Evolutionary conservation across 371 early-diverging fungal genomes (phyloP).

Genomic region (Blastocladiella emersonii): DNA sequence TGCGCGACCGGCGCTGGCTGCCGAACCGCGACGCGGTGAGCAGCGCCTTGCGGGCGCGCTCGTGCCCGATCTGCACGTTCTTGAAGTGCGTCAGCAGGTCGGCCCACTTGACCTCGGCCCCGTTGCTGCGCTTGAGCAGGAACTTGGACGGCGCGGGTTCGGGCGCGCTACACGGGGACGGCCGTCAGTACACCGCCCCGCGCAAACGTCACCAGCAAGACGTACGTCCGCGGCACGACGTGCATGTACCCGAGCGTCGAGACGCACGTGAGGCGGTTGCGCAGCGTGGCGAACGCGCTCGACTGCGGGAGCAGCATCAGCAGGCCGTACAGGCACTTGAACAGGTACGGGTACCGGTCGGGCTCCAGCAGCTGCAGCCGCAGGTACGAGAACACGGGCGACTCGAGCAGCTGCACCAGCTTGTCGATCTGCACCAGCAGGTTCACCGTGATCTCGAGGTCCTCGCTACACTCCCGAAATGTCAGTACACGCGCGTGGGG

Average conservation of each 20-base stretch:
- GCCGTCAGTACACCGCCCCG: background rate
- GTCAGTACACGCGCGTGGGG: background rate
- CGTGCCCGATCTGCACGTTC: constrained; percentile 39
- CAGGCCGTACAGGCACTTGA: constrained; percentile 77
- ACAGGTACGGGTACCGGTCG: constrained; percentile 60
- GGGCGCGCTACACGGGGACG: background rate
- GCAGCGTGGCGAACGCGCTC: constrained; percentile 75
- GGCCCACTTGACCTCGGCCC: background rate
- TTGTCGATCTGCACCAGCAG: constrained; percentile 83
- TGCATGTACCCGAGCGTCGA: constrained; percentile 43
- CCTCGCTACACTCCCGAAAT: constrained; percentile 27
- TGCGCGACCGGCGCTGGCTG: background rate
- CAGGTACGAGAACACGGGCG: constrained; percentile 79
- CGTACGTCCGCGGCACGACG: background rate
- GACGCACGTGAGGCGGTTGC: constrained; percentile 69
- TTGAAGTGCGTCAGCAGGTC: constrained; percentile 29
- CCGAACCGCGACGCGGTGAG: background rate
- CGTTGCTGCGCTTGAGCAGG: background rate
- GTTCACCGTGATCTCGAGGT: constrained; percentile 77
- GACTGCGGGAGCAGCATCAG: constrained; percentile 87
- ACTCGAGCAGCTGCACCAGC: constrained; percentile 84
- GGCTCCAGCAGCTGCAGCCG: constrained; percentile 82
- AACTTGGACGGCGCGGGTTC: background rate
- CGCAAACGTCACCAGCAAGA: background rate
- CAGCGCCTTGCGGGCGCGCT: background rate